Evolutionary conservation across 1,284 basidiomycete species (phyloP), one percentile per base, ranked within the genome.

Genomic region (Chiua sp.): DNA sequence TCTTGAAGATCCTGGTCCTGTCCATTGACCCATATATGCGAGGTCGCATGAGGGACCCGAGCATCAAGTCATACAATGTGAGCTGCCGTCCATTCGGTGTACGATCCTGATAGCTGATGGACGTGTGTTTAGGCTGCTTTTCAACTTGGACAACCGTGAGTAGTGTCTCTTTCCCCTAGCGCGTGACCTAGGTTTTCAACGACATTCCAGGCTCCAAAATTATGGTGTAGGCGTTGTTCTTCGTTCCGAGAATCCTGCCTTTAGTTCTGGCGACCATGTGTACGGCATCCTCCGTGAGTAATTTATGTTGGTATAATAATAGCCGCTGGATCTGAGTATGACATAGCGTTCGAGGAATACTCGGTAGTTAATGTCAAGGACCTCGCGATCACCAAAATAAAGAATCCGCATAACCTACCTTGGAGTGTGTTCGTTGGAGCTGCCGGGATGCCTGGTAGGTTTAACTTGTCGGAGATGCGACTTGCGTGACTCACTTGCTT

Each of bases 11-110:
- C 4, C 58, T 80, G 12, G 70, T 70, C 1, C 56, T 80, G 18
- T 76, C 68, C n/a, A 64, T 79, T 33, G 79, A 82, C 59, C 80
- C 63, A 1, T 82, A 78, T 61, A 58, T 79, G 64, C 70, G 76
- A 37, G 69, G 68, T 2, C 58, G 67, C 30, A 78, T 81, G 76
- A 64, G 65, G 22, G 56, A 66, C 28, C 4, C 60, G 2, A 23
- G 37, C 8, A 32, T 50, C 49, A 50, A 60, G 23, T 66, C 66
- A 20, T 63, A 68, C 16, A 18, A 0, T 1, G 66, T 66, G n/a
- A 55, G 63, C 53, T 16, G 16, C 42, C 28, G 8, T 39, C 16
- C 22, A 15, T 23, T 23, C 13, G 23, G 15, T 20, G 20, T 39
- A 6, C 18, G 16, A 26, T 23, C 35, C 42, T 51, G 33, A 63